These are phyloP conservation scores for Pseudofabraea citricarpa DNA, from an alignment of 2,329 filamentous ascomycete species.

Conservation along the genomic window DNA sequence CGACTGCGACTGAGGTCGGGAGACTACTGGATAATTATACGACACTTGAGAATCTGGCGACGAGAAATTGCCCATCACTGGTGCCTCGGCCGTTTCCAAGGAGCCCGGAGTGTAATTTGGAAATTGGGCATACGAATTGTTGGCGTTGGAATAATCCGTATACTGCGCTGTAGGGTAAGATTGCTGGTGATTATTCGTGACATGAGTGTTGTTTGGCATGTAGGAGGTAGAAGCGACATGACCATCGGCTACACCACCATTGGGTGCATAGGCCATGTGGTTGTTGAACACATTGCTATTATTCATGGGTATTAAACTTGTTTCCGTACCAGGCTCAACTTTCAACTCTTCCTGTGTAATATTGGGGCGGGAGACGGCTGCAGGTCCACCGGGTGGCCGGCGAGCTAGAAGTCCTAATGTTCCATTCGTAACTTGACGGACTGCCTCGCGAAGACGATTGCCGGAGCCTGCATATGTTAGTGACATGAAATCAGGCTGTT, in stretches of 20 bases:
- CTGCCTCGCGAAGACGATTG: slow-evolving; percentile 39
- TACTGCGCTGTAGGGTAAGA: neutral
- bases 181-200: too few relatives aligned
- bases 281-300: neutral
- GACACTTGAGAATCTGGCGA: slow-evolving; percentile 25
- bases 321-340: neutral
- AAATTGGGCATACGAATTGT: neutral
- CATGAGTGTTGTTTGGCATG: too few relatives aligned
- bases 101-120: neutral
- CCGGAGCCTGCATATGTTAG: slow-evolving; percentile 36
- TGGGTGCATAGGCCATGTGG: neutral
- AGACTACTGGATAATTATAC: slow-evolving; percentile 12
- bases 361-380: neutral
- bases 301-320: neutral
- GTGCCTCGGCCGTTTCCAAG: neutral
- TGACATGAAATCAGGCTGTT: neutral
- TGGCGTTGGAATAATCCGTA: neutral
- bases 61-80: neutral
- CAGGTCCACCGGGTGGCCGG: slow-evolving; percentile 32
- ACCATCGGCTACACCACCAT: too few relatives aligned
- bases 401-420: slow-evolving; percentile 41
- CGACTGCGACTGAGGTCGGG: slow-evolving; percentile 8
- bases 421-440: slow-evolving; percentile 42
- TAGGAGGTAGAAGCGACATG: too few relatives aligned
- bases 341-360: neutral